Conservation (phyloP, 139 green algal species). For the Chlorella vulgaris region DNA sequence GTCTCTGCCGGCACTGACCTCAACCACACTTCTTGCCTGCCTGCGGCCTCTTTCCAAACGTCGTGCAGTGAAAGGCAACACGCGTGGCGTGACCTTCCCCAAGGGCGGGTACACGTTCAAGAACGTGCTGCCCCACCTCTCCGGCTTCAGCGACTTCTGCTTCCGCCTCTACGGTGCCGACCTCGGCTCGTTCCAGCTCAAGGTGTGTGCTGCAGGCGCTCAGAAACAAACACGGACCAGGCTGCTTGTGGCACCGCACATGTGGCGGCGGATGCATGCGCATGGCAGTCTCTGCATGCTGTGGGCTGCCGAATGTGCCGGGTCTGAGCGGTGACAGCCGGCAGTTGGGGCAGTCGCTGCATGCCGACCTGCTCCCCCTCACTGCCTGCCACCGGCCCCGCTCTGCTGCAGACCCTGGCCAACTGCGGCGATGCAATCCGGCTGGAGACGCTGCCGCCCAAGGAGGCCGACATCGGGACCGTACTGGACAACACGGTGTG, state of each 20-base stretch:
- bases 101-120: constrained; percentile 32
- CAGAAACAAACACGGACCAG: neutral
- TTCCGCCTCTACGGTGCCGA: constrained; percentile 23
- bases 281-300: neutral
- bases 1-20: too few species aligned
- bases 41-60: too few species aligned
- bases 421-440: constrained; percentile 36
- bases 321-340: too few species aligned
- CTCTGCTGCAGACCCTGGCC: constrained; percentile 16
- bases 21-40: neutral
- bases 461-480: neutral
- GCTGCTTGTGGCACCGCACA: neutral
- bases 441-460: neutral
- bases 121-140: constrained; percentile 34
- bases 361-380: too few species aligned
- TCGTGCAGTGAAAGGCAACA: constrained; percentile 15
- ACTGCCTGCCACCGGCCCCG: too few species aligned
- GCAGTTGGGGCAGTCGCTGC: too few species aligned
- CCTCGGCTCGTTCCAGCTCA: constrained; percentile 31
- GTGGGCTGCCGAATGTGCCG: too few species aligned
- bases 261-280: neutral
- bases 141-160: constrained; percentile 24
- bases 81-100: constrained; percentile 20
- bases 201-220: constrained; percentile 9
- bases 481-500: constrained; percentile 41